phyloP scores from a whole-genome alignment of 2,329 filamentous ascomycete species.

The Fusarium graminum region DNA sequence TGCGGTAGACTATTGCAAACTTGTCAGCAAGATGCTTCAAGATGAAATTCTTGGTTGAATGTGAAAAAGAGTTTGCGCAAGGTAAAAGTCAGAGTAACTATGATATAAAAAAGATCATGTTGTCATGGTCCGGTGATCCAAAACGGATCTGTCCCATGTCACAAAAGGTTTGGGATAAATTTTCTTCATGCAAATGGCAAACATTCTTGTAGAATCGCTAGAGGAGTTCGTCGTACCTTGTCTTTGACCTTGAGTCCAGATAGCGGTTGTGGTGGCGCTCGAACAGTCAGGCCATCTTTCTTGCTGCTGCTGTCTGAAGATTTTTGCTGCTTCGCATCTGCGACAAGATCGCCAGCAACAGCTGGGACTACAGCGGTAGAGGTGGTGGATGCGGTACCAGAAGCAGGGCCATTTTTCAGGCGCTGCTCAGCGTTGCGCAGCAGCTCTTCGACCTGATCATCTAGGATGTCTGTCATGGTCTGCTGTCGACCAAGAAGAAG shows the following conservation, averaged over 20 bases:
- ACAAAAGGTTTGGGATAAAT: conserved; percentile 53
- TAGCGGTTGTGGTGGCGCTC: conserved; percentile 43
- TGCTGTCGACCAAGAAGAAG: conserved; percentile 42
- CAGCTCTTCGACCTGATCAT: conserved; percentile 51
- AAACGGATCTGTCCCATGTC: conserved; percentile 58
- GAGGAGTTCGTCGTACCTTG: conserved; percentile 46
- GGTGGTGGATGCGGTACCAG: conserved; percentile 23
- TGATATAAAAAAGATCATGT: conserved; percentile 68
- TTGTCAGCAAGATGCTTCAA: conserved; percentile 33
- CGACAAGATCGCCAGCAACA: conserved; percentile 28
- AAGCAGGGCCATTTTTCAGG: conserved; percentile 46
- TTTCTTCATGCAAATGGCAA: conserved; percentile 57
- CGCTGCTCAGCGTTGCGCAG: conserved; percentile 53
- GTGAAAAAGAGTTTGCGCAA: conserved; percentile 25
- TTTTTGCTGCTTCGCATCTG: conserved; percentile 36
- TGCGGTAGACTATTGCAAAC: conserved; percentile 66
- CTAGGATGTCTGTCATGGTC: conserved; percentile 51
- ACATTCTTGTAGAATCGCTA: neutral
- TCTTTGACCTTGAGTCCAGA: conserved; percentile 39
- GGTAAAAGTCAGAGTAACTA: conserved; percentile 78
- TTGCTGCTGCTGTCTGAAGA: conserved; percentile 40
- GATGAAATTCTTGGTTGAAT: neutral
- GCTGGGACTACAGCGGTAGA: conserved; percentile 36
- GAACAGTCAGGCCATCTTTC: conserved; percentile 47
- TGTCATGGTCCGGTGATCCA: conserved; percentile 68